Evolutionary conservation across 2,329 filamentous ascomycete species (phyloP).

Genomic region (Diplodia scrobiculata): DNA sequence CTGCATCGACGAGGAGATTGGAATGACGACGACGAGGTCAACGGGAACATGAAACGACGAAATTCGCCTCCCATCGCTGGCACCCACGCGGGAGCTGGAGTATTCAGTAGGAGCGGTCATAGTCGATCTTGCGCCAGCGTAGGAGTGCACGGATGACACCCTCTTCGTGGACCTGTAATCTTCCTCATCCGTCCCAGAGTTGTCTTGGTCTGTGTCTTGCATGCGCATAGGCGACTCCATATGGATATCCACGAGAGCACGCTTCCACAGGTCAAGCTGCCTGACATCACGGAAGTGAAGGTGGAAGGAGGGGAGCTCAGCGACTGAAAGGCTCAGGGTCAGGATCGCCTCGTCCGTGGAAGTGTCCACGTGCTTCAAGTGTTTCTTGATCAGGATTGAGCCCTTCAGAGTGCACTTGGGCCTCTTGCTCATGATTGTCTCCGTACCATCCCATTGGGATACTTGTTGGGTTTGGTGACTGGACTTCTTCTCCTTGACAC

Average conservation of each 20-base stretch:
- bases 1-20: conserved; percentile 97
- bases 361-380: conserved; percentile 85
- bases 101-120: conserved; percentile 68
- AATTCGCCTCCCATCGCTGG: conserved; percentile 50
- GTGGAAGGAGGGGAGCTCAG: conserved; percentile 90
- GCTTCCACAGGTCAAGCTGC: conserved; percentile 87
- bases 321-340: conserved; percentile 86
- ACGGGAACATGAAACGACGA: conserved; percentile 80
- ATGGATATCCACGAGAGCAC: conserved; percentile 81
- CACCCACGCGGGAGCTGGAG: conserved; percentile 49
- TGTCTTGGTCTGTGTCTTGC: conserved; percentile 75
- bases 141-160: conserved; percentile 81
- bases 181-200: conserved; percentile 84
- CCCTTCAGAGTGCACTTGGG: conserved; percentile 89
- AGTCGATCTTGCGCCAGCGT: conserved; percentile 75
- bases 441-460: conserved; percentile 63
- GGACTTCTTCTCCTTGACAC: conserved; percentile 92
- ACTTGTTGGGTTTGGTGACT: conserved; percentile 45
- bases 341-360: conserved; percentile 75
- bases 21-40: conserved; percentile 94
- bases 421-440: conserved; percentile 57
- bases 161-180: conserved; percentile 69
- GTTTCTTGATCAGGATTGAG: conserved; percentile 97
- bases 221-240: conserved; percentile 61
- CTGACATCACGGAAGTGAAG: conserved; percentile 81